These are phyloP conservation scores for Leccinum subgranulosum DNA, from an alignment of 768 basidiomycete species.

Conservation along the genomic window DNA sequence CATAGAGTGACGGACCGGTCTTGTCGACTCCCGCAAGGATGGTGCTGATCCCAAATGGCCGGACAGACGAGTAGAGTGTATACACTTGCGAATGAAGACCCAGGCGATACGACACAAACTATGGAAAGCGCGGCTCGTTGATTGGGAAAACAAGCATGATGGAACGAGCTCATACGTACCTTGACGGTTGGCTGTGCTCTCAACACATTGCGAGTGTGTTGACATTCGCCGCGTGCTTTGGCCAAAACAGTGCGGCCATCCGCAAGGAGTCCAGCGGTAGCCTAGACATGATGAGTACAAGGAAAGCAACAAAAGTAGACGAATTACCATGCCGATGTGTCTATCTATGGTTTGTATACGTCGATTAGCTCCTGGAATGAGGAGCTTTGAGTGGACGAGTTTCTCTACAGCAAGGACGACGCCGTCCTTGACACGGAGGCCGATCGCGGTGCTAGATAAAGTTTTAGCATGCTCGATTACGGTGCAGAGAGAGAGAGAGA, in stretches of 20 bases:
- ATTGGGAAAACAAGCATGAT: not conserved
- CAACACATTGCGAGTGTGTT: constrained; percentile 69
- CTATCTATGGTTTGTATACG: constrained; percentile 92
- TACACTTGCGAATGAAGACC: constrained; percentile 92
- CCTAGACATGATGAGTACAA: constrained; percentile 43
- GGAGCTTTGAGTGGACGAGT: constrained; percentile 90
- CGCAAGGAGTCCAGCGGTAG: constrained; percentile 89
- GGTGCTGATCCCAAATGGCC: constrained; percentile 94
- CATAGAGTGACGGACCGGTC: constrained; percentile 79
- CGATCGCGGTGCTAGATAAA: constrained; percentile 81
- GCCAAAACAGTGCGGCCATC: constrained; percentile 88
- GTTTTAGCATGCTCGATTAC: not conserved
- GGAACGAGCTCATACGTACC: constrained; percentile 40
- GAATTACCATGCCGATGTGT: constrained; percentile 84
- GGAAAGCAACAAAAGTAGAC: not conserved
- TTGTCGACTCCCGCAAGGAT: constrained; percentile 90
- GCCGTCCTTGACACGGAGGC: constrained; percentile 91
- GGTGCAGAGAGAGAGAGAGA: not conserved
- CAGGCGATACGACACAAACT: constrained; percentile 73
- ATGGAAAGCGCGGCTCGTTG: not conserved
- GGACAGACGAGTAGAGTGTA: constrained; percentile 96
- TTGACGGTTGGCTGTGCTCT: constrained; percentile 74
- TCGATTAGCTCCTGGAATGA: constrained; percentile 89
- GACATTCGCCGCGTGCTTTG: constrained; percentile 81
- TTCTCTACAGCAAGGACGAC: constrained; percentile 97